Evolutionary conservation across 2,329 filamentous ascomycete species (phyloP).

Genomic region (Nectriaceae sp.): DNA sequence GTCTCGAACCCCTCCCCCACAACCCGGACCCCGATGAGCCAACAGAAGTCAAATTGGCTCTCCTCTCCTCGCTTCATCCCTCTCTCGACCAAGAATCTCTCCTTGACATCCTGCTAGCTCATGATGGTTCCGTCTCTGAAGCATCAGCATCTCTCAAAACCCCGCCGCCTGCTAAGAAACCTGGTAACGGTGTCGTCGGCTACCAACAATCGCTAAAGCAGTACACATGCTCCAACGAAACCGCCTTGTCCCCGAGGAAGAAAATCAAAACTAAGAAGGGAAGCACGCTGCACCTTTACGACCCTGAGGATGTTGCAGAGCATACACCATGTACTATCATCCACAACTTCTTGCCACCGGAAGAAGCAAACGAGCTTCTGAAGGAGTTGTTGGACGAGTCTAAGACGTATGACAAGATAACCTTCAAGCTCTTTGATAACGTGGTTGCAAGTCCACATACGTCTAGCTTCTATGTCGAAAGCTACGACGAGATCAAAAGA

Average conservation of each 20-base stretch:
- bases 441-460: conserved; percentile 86
- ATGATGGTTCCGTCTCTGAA: conserved; percentile 73
- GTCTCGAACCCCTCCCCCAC: conserved; percentile 27
- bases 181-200: conserved; percentile 41
- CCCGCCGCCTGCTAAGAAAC: conserved; percentile 34
- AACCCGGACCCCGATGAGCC: conserved; percentile 63
- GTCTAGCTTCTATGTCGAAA: conserved; percentile 79
- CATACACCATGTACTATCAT: conserved; percentile 91
- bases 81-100: conserved; percentile 63
- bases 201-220: conserved; percentile 65
- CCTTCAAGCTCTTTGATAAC: conserved; percentile 86
- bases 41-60: conserved; percentile 86
- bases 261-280: conserved; percentile 71
- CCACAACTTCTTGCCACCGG: conserved; percentile 79
- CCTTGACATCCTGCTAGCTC: conserved; percentile 76
- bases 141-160: conserved; percentile 59
- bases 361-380: conserved; percentile 74
- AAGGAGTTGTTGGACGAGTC: conserved; percentile 75
- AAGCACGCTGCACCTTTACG: conserved; percentile 80
- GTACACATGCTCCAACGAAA: conserved; percentile 40
- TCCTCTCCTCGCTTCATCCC: conserved; percentile 77
- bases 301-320: conserved; percentile 75
- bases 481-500: conserved; percentile 63
- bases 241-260: conserved; percentile 40
- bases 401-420: conserved; percentile 66